Base-by-base conservation (phyloP, 2,329 filamentous ascomycete species). In the Dactylonectria macrodidyma region DNA sequence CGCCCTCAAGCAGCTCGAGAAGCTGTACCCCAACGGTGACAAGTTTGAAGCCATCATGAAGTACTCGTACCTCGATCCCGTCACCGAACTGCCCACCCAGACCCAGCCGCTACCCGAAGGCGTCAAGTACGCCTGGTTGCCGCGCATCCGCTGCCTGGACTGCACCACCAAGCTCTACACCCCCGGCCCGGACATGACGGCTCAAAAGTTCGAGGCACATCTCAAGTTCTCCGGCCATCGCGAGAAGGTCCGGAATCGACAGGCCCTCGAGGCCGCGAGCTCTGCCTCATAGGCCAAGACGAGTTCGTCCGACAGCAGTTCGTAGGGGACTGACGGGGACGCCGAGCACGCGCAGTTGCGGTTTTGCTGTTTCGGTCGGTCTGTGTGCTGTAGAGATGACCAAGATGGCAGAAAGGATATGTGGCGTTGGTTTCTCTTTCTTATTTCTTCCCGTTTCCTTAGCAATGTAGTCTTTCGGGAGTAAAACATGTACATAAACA, bases 131-230 rank as follows among this genome's bases (percentile, higher is more conserved):
- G 93, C 93, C 82, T 98, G 92, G 81, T 86, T 97, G 57, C 96
- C 96, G 9, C 88, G 96, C 58, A 98, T 99, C 71, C 89, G 94
- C 66, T 99, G 96, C 80, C 89, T 92, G 54, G 96, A 99, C 80
- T 98, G 96, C 79, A 94, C 94, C 0, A 94, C 94, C 34, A 98
- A 98, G 81, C 85, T 97, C 11, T 99, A 99, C 81, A 97, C 95
- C 0, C 94, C 95, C 0, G 93, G 95, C 0, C 94, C 95, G 0
- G 94, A 92, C 26, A 92, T 89, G 79, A 95, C 94, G 2, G 93
- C 95, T 5, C 91, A 91, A 52, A 97, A 97, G 78, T 99, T 99
- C 71, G 94, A 97, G 81, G 90, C 97, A 1, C 96, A 99, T 83
- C 85, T 98, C 56, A 93, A 92, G 81, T 98, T 97, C 81, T 89